Base-by-base conservation (phyloP, 805 yeast genomes). In the Yueomyces sp. region DNA sequence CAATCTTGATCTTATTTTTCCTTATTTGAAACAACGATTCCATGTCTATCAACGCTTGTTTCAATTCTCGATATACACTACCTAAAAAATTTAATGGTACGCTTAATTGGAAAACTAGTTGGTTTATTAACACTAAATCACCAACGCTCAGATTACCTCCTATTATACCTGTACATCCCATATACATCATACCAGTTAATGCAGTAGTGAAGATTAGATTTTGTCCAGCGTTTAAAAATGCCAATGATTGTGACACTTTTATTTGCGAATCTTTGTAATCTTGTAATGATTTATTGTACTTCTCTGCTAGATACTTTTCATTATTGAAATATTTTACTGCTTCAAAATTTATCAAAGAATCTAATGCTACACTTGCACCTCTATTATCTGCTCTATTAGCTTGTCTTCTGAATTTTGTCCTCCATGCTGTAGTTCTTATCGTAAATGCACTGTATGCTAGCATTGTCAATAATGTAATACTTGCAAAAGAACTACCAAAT, bases 161-260 rank as follows among this genome's bases (percentile, higher is more conserved):
- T 11, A 86, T 78, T n/a, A 92, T 92, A 29, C 97, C 97, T 44
- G 79, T 77, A 54, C 95, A 85, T 12, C 96, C 96, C 94, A 92
- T 81, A 61, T 85, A 92, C 98, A 92, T 92, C 94, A 92, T 92
- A 2, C 80, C 84, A 1, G 98, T 92, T 49, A 92, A 67, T 1
- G 98, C 97, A 37, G 84, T 64, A 0, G 96, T 85, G 64, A 84
- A 84, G 32, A 84, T 84, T 44, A 82, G 52, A 56, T 80, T 83
- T 59, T 84, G 94, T 19, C 94, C 94, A 0, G 86, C 71, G 50
- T 84, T 84, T 47, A 84, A 67, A 54, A 73, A 84, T 28, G 92
- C 87, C 48, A 84, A 65, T 1, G 92, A 83, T 3, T 90, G 84
- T 2, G 90, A 87, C n/a, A 84, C 85, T 56, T 82, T 81, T 50